A percentile compares a stretch with the other conserved stretches of the same genome.
These are phyloP conservation scores for Aspergillus panamensis DNA, from an alignment of 495 filamentous ascomycete species.

Conservation along the genomic window DNA sequence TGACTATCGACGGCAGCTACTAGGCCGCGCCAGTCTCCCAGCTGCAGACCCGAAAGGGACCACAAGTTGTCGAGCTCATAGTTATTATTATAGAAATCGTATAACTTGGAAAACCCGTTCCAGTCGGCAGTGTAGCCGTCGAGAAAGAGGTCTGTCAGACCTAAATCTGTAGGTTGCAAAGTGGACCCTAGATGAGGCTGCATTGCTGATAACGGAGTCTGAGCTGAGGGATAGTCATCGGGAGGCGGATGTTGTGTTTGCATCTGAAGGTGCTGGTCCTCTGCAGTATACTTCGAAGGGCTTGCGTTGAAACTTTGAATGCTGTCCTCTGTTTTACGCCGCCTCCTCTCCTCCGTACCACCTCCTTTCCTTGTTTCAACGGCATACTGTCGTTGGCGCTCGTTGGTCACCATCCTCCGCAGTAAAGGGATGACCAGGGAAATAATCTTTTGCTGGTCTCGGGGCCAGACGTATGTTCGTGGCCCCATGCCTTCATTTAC, in stretches of 20 bases:
- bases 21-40: conserved; percentile 43
- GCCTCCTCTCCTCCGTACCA: conserved; percentile 38
- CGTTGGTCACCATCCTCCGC: conserved; percentile 62
- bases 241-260: conserved; percentile 30
- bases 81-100: conserved; percentile 39
- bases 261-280: conserved; percentile 34
- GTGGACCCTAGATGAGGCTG: conserved; percentile 26
- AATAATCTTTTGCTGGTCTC: conserved; percentile 54
- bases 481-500: conserved; percentile 41
- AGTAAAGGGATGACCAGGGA: conserved; percentile 55
- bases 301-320: conserved; percentile 29
- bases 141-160: conserved; percentile 35
- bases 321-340: conserved; percentile 42
- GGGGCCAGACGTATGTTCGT: conserved; percentile 53
- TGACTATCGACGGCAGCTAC: conserved; percentile 49
- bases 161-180: conserved; percentile 24
- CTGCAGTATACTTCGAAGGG: conserved; percentile 29
- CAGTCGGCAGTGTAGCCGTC: conserved; percentile 43
- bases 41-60: conserved; percentile 43
- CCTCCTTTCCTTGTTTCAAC: conserved; percentile 55
- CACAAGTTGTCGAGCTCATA: conserved; percentile 45
- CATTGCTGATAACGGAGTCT: conserved; percentile 25
- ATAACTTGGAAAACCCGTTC: conserved; percentile 34
- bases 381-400: conserved; percentile 59
- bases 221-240: conserved; percentile 26